Evolutionary conservation across 2,329 filamentous ascomycete genomes (phyloP), one percentile per base, ranked within the genome.

Genomic region (Colletotrichum sp.): DNA sequence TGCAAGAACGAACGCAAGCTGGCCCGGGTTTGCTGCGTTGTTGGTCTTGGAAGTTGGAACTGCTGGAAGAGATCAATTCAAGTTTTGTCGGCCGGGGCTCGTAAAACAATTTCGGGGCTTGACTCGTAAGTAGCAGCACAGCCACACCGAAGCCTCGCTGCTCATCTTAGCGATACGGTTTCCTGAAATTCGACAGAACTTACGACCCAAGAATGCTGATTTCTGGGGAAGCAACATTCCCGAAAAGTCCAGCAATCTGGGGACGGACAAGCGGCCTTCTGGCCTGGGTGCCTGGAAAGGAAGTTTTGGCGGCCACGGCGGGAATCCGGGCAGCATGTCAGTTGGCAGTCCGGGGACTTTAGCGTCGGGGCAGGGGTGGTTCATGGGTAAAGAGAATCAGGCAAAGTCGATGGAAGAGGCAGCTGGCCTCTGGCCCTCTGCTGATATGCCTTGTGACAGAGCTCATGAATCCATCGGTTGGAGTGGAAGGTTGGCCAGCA

Each of bases 111-210:
- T 26, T 65, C 70, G 70, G 74, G 70, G 65, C 64, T 76, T 74
- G 74, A 60, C 36, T 76, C 74, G 57, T 52, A 55, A 74, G 69
- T 52, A 52, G 57, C 21, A 69, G 39, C 64, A 74, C 70, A 76
- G 74, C 70, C 64, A 74, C 70, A 57, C 15, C 74, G 69, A 36
- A 65, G 71, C 73, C 73, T 73, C 64, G 64, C 44, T 63, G 63
- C 63, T 76, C 73, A 73, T 73, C 57, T 73, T 28, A 68, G 26
- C 64, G 44, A 73, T 49, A 73, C 70, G 57, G 30, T 57, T 63
- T 55, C 52, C 21, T 28, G 63, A 64, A 24, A 32, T 18, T 49
- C 32, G 63, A 39, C 62, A 36, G n/a, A 73, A 68, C 73, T 72
- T 67, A 59, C 30, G 21, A 36, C 24, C 30, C 34, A 32, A 32